Percentiles rank a stretch among this genome's conserved stretches.
Evolutionary conservation across 1,284 basidiomycete genomes (phyloP).

Genomic region (Termitomyces sp.): DNA sequence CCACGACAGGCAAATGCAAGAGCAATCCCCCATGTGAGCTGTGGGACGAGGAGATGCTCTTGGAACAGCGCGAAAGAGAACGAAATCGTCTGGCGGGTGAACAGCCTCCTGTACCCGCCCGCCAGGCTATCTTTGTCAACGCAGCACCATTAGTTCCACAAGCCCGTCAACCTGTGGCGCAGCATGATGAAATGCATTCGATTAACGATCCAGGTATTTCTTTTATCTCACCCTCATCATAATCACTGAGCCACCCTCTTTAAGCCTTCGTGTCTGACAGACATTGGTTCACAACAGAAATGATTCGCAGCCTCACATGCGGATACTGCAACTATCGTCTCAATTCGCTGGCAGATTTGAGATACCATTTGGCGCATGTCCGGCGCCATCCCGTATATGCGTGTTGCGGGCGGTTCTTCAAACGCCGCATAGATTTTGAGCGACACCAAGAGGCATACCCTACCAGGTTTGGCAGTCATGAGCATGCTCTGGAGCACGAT

Average conservation of each 20-base stretch:
- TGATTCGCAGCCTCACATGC: conserved; percentile 32
- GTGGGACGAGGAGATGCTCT: conserved; percentile 38
- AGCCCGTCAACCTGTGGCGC: background rate
- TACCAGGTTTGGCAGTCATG: conserved; percentile 9
- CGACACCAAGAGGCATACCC: conserved; percentile 20
- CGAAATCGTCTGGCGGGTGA: conserved; percentile 13
- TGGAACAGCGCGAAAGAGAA: conserved; percentile 31
- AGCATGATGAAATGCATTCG: conserved; percentile 26
- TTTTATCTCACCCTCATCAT: background rate
- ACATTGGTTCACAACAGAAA: conserved; percentile 33
- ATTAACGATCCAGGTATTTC: conserved; percentile 30
- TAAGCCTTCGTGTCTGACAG: conserved; percentile 27
- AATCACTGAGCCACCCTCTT: background rate
- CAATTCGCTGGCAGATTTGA: conserved; percentile 33
- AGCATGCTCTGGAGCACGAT: conserved; percentile 5
- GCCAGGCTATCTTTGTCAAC: background rate
- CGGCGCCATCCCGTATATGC: conserved; percentile 32
- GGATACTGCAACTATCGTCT: conserved; percentile 33
- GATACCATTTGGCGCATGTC: conserved; percentile 32
- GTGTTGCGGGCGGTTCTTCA: conserved; percentile 39
- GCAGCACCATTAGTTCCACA: background rate
- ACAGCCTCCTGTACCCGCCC: background rate
- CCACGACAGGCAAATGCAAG: conserved; percentile 23
- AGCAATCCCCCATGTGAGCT: conserved; percentile 33
- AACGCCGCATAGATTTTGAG: conserved; percentile 29